Evolutionary conservation across 371 early-diverging fungal genomes (phyloP), one percentile per base, ranked within the genome.

Genomic region (Mortierella sp.): DNA sequence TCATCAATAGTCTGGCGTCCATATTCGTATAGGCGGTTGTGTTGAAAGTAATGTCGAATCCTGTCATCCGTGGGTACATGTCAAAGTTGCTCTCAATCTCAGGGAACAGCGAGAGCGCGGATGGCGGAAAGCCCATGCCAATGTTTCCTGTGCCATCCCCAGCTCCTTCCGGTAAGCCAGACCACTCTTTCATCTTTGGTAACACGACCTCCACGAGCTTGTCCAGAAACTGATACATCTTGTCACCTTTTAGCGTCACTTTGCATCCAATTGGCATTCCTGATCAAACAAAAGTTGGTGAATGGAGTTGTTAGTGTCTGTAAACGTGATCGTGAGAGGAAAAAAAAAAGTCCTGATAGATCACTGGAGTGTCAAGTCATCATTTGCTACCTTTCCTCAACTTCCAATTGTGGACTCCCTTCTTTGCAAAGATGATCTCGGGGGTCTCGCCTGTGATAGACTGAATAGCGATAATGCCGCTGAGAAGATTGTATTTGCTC

Each of bases 1-100:
- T 91, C 69, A 98, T 86, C 64, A 96, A 81, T 45, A 95, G 78
- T 38, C 94, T 88, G 5, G 94, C 94, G n/a, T 93, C 92, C 47
- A 87, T 78, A 67, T 95, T 93, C 60, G 88, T 90, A 70, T 83
- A 84, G 10, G 93, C 96, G 0, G 94, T 93, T 26, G 97, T 97
- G 61, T 89, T 86, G 66, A 97, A 90, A 31, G 87, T 87, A 63
- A 98, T 90, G 60, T 90, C 88, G 65, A 95, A 93, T 31, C 95
- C 95, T 31, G 93, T 92, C 83, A 96, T 86, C 59, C 88, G 82
- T 23, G 97, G 97, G 80, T 91, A 94, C 82, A 90, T 89, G 62
- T 97, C 97, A 81, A 95, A 97, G 61, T 93, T 93, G 38, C 90
- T 90, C 83, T 97, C 98, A 65, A 97, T 94, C 84, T 98, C 97